Evolutionary conservation across 2,329 filamentous ascomycete genomes (phyloP).

Genomic region (Pyrenophora seminiperda): DNA sequence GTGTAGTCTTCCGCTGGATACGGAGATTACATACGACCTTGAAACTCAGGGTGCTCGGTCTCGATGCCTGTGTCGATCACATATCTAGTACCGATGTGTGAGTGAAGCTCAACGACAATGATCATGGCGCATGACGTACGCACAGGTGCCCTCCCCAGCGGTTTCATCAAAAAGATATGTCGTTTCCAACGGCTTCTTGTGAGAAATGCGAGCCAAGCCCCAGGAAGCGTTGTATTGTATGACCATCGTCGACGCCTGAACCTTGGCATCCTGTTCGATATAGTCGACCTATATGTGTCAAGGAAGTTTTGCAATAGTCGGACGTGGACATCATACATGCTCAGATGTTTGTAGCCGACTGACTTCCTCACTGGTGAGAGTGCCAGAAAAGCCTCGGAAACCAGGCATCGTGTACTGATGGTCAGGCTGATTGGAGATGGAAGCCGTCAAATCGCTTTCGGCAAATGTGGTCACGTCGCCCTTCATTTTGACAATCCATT

Average conservation of each 20-base stretch:
- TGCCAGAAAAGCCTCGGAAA: constrained; percentile 48
- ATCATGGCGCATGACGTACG: constrained; percentile 17
- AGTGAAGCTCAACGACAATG: not conserved
- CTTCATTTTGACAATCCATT: constrained; percentile 51
- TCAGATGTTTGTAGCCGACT: constrained; percentile 30
- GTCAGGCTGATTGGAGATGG: constrained; percentile 26
- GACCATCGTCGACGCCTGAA: constrained; percentile 37
- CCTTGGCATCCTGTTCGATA: constrained; percentile 43
- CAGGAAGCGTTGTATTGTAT: constrained; percentile 47
- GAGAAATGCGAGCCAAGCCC: constrained; percentile 49
- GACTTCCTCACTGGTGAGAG: constrained; percentile 34
- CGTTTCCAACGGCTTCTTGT: constrained; percentile 34
- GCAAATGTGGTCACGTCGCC: constrained; percentile 28
- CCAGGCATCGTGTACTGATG: constrained; percentile 43
- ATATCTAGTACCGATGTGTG: constrained; percentile 45
- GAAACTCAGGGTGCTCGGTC: constrained; percentile 54
- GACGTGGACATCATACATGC: constrained; percentile 22
- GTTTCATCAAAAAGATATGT: constrained; percentile 47
- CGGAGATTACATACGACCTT: constrained; percentile 35
- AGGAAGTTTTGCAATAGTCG: not conserved
- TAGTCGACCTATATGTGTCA: constrained; percentile 37
- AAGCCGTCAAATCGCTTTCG: constrained; percentile 25
- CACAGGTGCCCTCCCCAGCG: constrained; percentile 52
- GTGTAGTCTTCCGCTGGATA: not conserved
- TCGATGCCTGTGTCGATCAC: constrained; percentile 69